phyloP scores from a whole-genome alignment of 169 alveolate genomes.

The Plasmodium malariae region DNA sequence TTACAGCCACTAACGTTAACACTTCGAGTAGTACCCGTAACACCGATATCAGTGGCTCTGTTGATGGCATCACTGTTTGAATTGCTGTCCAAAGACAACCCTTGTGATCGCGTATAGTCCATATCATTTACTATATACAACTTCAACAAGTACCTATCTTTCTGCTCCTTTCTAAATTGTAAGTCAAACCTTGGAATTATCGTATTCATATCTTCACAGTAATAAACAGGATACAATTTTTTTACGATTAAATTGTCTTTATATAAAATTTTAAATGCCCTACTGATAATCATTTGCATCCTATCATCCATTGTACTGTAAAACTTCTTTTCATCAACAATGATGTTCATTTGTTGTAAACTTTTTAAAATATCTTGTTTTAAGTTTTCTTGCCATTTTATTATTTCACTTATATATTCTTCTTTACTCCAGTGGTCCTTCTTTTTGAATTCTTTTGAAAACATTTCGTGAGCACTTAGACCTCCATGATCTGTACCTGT shows the following conservation, averaged over 20 bases:
- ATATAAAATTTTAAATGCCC: constrained; percentile 9
- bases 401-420: constrained; percentile 26
- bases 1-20: no score
- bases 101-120: no score
- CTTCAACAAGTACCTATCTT: neutral
- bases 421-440: neutral
- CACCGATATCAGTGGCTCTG: neutral
- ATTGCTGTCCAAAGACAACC: no score
- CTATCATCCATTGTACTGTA: constrained; percentile 32
- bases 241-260: constrained; percentile 33
- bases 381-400: constrained; percentile 22
- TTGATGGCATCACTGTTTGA: neutral
- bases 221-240: constrained; percentile 52
- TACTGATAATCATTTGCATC: constrained; percentile 5
- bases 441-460: neutral
- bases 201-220: constrained; percentile 29
- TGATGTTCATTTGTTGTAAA: constrained; percentile 43
- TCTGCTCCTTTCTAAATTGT: constrained; percentile 14
- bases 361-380: constrained; percentile 9
- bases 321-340: constrained; percentile 8
- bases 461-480: constrained; percentile 56
- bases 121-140: constrained; percentile 10
- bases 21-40: no score
- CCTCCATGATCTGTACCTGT: constrained; percentile 67
- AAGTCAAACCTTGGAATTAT: constrained; percentile 24